A percentile compares a stretch with the other conserved stretches of the same genome.
Evolutionary conservation across 164 flowering plant genomes (phyloP).

Genomic region (Annona cherimola): DNA sequence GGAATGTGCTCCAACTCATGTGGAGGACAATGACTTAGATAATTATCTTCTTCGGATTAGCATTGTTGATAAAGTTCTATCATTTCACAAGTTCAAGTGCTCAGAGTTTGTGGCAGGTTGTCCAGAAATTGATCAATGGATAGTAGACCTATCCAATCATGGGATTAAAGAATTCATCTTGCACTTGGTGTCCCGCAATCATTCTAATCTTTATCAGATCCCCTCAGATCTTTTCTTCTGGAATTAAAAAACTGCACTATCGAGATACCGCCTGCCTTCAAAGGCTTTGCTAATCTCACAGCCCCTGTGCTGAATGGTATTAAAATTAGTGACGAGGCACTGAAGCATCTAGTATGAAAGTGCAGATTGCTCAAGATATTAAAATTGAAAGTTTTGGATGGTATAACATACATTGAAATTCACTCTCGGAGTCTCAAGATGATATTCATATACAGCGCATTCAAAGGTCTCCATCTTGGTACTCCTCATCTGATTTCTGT

Average conservation of each 20-base stretch:
- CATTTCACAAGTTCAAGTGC: conserved; percentile 44
- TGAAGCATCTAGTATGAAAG: conserved; percentile 15
- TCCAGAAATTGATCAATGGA: conserved; percentile 48
- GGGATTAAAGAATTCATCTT: conserved; percentile 39
- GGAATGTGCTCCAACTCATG: conserved; percentile 21
- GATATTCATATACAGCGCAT: too few species aligned
- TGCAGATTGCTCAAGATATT: conserved; percentile 27
- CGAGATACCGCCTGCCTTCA: conserved; percentile 33
- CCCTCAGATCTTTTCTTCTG: conserved; percentile 43
- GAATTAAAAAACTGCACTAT: conserved; percentile 14
- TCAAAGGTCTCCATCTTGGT: too few species aligned
- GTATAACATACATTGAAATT: conserved; percentile 28
- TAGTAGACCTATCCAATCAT: conserved; percentile 41
- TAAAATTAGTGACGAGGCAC: neutral
- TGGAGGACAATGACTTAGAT: conserved; percentile 21
- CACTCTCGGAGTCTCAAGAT: conserved; percentile 40
- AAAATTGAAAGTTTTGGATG: conserved; percentile 46
- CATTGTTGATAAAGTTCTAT: conserved; percentile 45
- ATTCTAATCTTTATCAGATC: conserved; percentile 46
- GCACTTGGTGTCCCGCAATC: conserved; percentile 33
- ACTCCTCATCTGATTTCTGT: too few species aligned
- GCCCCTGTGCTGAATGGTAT: conserved; percentile 13
- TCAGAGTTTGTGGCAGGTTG: conserved; percentile 34
- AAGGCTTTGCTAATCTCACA: conserved; percentile 41
- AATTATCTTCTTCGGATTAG: conserved; percentile 21